Conservation (phyloP, 768 basidiomycete genomes). For the Pleurotus cornucopiae region DNA sequence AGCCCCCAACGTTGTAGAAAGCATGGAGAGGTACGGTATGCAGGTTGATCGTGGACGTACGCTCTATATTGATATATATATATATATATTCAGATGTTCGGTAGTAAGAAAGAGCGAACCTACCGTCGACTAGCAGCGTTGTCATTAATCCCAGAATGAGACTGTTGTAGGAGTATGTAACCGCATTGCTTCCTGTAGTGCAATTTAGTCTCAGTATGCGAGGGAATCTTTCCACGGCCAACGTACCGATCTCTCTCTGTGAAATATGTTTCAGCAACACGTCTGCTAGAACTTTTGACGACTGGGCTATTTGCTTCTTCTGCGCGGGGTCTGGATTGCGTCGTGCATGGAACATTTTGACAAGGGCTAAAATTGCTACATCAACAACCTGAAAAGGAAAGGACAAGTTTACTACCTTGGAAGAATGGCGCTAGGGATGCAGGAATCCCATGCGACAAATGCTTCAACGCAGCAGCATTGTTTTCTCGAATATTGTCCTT, state of each 20-base stretch:
- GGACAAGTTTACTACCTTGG: constrained; percentile 50
- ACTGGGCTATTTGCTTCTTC: constrained; percentile 70
- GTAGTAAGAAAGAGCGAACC: background rate
- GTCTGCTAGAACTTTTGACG: constrained; percentile 65
- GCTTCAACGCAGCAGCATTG: constrained; percentile 75
- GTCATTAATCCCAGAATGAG: constrained; percentile 43
- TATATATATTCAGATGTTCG: no score
- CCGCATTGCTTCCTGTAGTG: constrained; percentile 20
- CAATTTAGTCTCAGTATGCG: constrained; percentile 12
- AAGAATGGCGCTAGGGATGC: constrained; percentile 77
- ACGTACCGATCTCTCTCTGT: constrained; percentile 47
- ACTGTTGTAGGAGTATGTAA: constrained; percentile 42
- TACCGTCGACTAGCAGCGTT: constrained; percentile 47
- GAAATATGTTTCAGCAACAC: constrained; percentile 71
- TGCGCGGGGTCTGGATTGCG: constrained; percentile 73
- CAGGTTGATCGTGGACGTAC: constrained; percentile 65
- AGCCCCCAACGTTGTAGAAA: constrained; percentile 68
- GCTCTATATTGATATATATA: constrained; percentile 45
- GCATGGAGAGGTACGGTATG: constrained; percentile 80
- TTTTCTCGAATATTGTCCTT: constrained; percentile 48
- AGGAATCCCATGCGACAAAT: constrained; percentile 76
- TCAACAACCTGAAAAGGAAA: background rate
- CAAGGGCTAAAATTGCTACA: constrained; percentile 51
- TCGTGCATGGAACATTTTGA: constrained; percentile 81
- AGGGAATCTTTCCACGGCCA: background rate